A percentile compares a stretch with the other conserved stretches of the same genome.
Conservation (phyloP, 2,329 filamentous ascomycete species). For the Aspergillus ochraceus region DNA sequence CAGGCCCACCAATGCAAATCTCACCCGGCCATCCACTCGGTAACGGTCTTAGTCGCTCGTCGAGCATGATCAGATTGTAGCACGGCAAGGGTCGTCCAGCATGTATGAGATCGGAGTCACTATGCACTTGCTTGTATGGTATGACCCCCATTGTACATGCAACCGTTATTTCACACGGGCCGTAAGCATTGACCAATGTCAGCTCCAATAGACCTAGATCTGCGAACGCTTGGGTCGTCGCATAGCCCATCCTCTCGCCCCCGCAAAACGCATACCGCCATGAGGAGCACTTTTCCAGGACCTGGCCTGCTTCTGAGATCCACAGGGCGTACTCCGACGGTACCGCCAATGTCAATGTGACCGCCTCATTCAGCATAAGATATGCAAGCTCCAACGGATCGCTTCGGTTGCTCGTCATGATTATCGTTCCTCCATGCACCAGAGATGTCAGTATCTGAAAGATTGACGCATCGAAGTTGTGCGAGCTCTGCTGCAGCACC, state of each 20-base stretch:
- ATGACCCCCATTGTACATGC: not conserved
- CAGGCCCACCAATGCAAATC: constrained; percentile 6
- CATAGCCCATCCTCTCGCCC: not conserved
- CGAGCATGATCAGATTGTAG: constrained; percentile 1
- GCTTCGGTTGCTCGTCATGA: constrained; percentile 16
- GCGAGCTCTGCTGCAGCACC: constrained; percentile 25
- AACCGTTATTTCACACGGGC: not conserved
- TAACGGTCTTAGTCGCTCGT: not conserved
- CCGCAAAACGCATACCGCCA: not conserved
- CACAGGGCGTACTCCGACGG: not conserved
- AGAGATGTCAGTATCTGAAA: constrained; percentile 21
- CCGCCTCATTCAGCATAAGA: constrained; percentile 14
- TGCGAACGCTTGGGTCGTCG: not conserved
- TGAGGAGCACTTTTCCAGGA: not conserved
- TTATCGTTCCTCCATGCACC: constrained; percentile 18
- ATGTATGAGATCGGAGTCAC: not conserved
- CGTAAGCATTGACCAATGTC: not conserved
- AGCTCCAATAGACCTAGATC: not conserved
- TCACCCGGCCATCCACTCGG: constrained; percentile 5
- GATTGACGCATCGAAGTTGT: constrained; percentile 24
- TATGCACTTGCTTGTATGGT: not conserved
- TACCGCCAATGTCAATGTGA: not conserved
- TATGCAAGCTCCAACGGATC: constrained; percentile 19
- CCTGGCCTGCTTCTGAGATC: not conserved
- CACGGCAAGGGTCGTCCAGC: not conserved